Evolutionary conservation across 108 stramenopile genomes (phyloP).

Genomic region (Fistulifera pelliculosa): DNA sequence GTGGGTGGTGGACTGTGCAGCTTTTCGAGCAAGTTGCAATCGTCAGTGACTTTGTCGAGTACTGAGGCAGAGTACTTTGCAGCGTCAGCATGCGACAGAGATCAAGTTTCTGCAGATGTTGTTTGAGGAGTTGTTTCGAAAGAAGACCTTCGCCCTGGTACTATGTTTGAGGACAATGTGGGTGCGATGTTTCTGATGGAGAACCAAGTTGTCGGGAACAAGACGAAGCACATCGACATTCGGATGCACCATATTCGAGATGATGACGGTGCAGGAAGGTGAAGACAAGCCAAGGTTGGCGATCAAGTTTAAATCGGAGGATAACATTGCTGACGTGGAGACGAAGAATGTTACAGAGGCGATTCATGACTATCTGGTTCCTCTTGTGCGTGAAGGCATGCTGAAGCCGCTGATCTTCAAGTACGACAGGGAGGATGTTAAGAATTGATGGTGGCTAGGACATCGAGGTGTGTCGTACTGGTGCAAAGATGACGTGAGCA

Average conservation of each 20-base stretch:
- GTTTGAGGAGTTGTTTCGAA: constrained; percentile 8
- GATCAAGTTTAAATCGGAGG: constrained; percentile 2
- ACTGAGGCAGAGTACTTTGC: constrained; percentile 20
- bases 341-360: constrained; percentile 8
- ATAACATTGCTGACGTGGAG: constrained; percentile 1
- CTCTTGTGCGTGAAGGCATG: constrained; percentile 2
- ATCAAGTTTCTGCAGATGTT: constrained; percentile 17
- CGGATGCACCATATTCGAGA: not conserved
- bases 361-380: constrained; percentile 5
- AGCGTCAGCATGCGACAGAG: constrained; percentile 5
- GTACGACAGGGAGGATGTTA: constrained; percentile 5
- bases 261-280: constrained; percentile 8
- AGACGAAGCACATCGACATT: constrained; percentile 22
- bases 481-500: no score
- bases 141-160: not conserved
- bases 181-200: constrained; percentile 17
- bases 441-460: no score
- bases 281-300: not conserved
- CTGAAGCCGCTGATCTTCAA: not conserved
- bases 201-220: constrained; percentile 15
- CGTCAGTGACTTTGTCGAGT: constrained; percentile 3
- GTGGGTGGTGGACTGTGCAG: constrained; percentile 1
- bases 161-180: constrained; percentile 16
- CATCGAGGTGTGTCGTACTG: no score
- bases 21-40: constrained; percentile 9